Base-by-base conservation (phyloP, 192 early-diverging fungal species). In the Dissophora ornata region DNA sequence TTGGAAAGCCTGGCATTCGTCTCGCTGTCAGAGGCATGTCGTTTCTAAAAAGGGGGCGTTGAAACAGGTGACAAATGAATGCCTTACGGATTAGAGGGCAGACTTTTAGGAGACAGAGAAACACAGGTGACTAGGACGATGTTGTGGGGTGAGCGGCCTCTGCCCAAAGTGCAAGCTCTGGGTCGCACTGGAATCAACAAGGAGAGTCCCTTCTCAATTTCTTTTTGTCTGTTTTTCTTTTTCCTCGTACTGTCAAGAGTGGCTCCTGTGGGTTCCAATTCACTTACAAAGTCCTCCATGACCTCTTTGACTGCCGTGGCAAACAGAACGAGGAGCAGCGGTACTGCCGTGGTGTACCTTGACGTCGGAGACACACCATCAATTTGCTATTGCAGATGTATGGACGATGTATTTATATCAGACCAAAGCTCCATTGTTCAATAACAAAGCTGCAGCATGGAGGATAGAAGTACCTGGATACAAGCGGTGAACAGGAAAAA, bases 401-500 rank as follows among this genome's bases (percentile, higher is more conserved):
- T n/a, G n/a, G n/a, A n/a, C n/a, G n/a, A n/a, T n/a, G n/a, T n/a
- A n/a, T n/a, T n/a, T n/a, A n/a, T n/a, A n/a, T n/a, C n/a, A n/a
- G n/a, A n/a, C n/a, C n/a, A n/a, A n/a, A n/a, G n/a, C n/a, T n/a
- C n/a, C n/a, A n/a, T n/a, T n/a, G n/a, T n/a, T n/a, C n/a, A n/a
- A n/a, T n/a, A n/a, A n/a, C n/a, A n/a, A n/a, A n/a, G n/a, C n/a
- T n/a, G n/a, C n/a, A n/a, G n/a, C n/a, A n/a, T n/a, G n/a, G n/a
- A n/a, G n/a, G n/a, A n/a, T n/a, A n/a, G n/a, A n/a, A n/a, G n/a
- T 86, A 94, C 93, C 84, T 97, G 96, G 50, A 98, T 97, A 47
- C 88, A 89, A 11, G 94, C 95, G 16, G 95, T 98, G 80, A 99
- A 97, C 81, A 99, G 81, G 87, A 99, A 99, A 74, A 98, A 99